phyloP scores from a whole-genome alignment of 2,329 filamentous ascomycete genomes.

The Exophiala bonariae region DNA sequence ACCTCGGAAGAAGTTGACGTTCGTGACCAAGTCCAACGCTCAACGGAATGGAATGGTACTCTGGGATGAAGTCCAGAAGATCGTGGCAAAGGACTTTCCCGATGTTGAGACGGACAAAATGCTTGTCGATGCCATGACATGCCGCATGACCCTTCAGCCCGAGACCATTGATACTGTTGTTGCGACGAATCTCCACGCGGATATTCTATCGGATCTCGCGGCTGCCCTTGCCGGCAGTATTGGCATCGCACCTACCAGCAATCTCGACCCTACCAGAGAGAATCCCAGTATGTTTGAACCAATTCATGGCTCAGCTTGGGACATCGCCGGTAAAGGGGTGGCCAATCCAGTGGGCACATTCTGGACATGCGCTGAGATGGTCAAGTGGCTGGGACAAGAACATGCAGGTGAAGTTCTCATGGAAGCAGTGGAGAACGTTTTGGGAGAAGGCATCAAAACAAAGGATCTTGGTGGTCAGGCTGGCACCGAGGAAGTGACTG shows the following conservation, averaged over 20 bases:
- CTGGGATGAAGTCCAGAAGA: constrained; percentile 63
- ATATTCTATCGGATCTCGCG: constrained; percentile 70
- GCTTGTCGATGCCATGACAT: constrained; percentile 67
- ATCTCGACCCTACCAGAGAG: constrained; percentile 64
- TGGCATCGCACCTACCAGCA: constrained; percentile 69
- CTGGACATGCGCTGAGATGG: constrained; percentile 70
- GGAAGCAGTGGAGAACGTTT: constrained; percentile 62
- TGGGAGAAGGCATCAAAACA: constrained; percentile 55
- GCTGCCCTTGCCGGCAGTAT: constrained; percentile 70
- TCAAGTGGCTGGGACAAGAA: constrained; percentile 62
- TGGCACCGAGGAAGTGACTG: constrained; percentile 59
- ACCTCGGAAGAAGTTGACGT: constrained; percentile 58
- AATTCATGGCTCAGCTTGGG: constrained; percentile 79
- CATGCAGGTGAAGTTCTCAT: constrained; percentile 59
- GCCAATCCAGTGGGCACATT: constrained; percentile 82
- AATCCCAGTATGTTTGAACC: constrained; percentile 65
- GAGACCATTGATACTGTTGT: constrained; percentile 63
- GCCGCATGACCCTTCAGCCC: constrained; percentile 63
- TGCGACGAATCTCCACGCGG: constrained; percentile 62
- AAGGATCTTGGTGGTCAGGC: constrained; percentile 60
- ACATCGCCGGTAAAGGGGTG: constrained; percentile 93
- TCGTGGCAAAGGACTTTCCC: constrained; percentile 57
- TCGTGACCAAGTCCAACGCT: constrained; percentile 66
- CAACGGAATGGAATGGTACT: constrained; percentile 67
- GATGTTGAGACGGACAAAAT: constrained; percentile 65